Evolutionary conservation across 148 eudicot species (phyloP).

Genomic region (Cornus controversa): DNA sequence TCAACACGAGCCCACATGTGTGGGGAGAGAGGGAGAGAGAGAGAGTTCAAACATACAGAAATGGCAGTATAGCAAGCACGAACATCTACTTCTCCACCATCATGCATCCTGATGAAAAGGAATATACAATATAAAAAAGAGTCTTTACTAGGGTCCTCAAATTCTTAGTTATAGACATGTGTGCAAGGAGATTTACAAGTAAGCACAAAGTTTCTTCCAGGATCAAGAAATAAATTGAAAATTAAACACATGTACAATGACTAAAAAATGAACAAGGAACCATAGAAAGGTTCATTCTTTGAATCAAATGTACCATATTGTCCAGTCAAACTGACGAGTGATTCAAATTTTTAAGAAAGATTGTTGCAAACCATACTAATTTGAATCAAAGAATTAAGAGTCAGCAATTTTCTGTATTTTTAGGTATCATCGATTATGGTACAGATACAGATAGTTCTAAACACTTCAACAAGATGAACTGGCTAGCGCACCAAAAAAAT

Average conservation of each 20-base stretch:
- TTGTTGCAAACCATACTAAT: neutral
- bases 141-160: too few relatives aligned
- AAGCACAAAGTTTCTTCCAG: too few relatives aligned
- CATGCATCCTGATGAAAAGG: constrained; percentile 76
- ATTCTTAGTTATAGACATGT: too few relatives aligned
- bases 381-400: neutral
- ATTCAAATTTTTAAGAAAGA: neutral
- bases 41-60: constrained; percentile 50
- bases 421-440: too few relatives aligned
- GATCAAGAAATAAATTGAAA: too few relatives aligned
- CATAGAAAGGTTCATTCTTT: neutral
- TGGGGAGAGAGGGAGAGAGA: too few relatives aligned
- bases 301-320: neutral
- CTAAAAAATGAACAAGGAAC: neutral
- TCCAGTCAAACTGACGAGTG: neutral
- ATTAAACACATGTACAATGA: too few relatives aligned
- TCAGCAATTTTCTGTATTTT: too few relatives aligned
- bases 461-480: too few relatives aligned
- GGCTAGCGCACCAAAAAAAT: too few relatives aligned
- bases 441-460: too few relatives aligned
- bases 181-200: neutral
- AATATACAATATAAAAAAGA: neutral
- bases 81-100: constrained; percentile 88
- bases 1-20: neutral
- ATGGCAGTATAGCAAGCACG: constrained; percentile 98